Conservation (phyloP, 2,329 filamentous ascomycete species). For the Penicillium sp. region DNA sequence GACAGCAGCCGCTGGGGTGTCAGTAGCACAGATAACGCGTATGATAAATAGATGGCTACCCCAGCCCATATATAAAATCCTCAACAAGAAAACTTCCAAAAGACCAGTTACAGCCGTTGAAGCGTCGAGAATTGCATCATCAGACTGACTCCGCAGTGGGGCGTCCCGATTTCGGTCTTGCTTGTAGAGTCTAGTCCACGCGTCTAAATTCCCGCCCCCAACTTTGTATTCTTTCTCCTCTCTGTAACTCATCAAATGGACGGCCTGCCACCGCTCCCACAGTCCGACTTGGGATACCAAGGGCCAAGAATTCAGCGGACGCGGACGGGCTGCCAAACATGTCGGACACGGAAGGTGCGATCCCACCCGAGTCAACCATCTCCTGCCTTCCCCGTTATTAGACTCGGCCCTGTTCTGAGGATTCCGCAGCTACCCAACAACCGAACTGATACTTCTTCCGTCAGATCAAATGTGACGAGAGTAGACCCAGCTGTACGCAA, state of each 20-base stretch:
- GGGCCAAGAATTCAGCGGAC: background rate
- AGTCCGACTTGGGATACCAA: too few species aligned
- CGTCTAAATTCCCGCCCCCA: background rate
- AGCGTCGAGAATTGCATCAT: background rate
- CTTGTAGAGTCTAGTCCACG: background rate
- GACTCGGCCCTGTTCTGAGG: too few species aligned
- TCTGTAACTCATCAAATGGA: background rate
- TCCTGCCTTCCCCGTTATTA: background rate
- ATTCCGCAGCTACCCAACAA: background rate
- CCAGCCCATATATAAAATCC: background rate
- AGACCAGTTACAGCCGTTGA: too few species aligned
- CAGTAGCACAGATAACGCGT: background rate
- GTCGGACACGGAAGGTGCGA: background rate
- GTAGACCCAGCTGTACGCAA: background rate
- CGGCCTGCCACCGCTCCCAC: background rate
- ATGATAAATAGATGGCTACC: too few species aligned
- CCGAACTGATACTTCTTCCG: background rate
- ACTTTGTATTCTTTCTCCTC: background rate
- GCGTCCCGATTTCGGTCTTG: background rate
- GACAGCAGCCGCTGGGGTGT: background rate
- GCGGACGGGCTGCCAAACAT: conserved; percentile 2
- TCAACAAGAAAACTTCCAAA: background rate
- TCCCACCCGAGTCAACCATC: background rate
- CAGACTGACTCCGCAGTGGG: background rate
- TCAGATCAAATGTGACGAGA: conserved; percentile 4